Percentiles rank a stretch among this genome's conserved stretches.
Evolutionary conservation across 2,329 filamentous ascomycete genomes (phyloP).

Genomic region (Westerdykella sp.): DNA sequence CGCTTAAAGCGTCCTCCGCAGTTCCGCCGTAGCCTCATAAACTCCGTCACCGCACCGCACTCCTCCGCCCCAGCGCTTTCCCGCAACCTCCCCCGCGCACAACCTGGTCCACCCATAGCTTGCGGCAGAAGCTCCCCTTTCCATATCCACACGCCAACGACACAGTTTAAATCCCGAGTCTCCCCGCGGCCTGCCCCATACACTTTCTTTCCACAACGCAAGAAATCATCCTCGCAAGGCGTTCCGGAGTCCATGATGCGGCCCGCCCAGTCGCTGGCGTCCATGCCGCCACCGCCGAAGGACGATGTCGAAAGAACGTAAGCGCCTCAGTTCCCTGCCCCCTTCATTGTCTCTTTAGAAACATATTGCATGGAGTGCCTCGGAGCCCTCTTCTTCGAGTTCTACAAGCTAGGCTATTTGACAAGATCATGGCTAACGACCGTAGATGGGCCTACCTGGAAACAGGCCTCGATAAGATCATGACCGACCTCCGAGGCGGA

Average conservation of each 20-base stretch:
- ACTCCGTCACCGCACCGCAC: conserved; percentile 3
- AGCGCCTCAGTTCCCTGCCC: conserved; percentile 27
- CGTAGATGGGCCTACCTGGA: conserved; percentile 84
- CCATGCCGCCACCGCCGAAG: conserved; percentile 43
- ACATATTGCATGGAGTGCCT: background rate
- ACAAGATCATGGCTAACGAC: background rate
- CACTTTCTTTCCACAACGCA: conserved; percentile 1
- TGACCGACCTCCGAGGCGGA: conserved; percentile 84
- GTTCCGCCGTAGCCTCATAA: conserved; percentile 1
- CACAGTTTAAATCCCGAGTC: background rate
- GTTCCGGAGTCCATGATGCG: conserved; percentile 29
- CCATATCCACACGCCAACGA: background rate
- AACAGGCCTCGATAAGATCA: conserved; percentile 82
- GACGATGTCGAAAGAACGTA: conserved; percentile 58
- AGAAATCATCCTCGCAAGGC: conserved; percentile 31
- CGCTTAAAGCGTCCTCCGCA: background rate
- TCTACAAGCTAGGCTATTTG: no score
- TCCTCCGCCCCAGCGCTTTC: conserved; percentile 2
- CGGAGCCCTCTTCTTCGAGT: no score
- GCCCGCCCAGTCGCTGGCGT: conserved; percentile 22
- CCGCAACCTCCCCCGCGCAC: background rate
- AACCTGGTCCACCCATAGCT: background rate
- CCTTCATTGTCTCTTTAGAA: background rate
- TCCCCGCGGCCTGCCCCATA: conserved; percentile 5
- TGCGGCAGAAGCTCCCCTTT: conserved; percentile 1